phyloP scores from a whole-genome alignment of 805 yeast species.

The Ogataea pignaliae region DNA sequence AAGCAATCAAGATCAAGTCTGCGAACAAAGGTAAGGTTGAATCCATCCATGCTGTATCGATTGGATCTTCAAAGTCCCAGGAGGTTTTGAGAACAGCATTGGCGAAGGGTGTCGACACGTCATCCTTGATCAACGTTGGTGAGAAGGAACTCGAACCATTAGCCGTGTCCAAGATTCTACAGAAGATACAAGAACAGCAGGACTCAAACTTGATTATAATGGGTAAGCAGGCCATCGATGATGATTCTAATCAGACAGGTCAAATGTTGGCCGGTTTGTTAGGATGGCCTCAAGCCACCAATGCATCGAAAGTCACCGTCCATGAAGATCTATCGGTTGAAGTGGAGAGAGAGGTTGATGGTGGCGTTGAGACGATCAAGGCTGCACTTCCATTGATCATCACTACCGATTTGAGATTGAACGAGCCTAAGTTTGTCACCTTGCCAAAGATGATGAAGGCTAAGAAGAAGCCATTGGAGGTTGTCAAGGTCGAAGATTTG shows the following conservation, averaged over 20 bases:
- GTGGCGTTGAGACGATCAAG: constrained; percentile 81
- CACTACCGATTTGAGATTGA: constrained; percentile 90
- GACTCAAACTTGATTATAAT: constrained; percentile 74
- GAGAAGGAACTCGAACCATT: constrained; percentile 75
- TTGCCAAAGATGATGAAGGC: constrained; percentile 98
- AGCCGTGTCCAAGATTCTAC: constrained; percentile 79
- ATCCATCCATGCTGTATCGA: constrained; percentile 82
- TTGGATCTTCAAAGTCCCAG: constrained; percentile 83
- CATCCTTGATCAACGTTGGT: constrained; percentile 77
- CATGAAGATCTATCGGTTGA: constrained; percentile 53
- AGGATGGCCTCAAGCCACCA: constrained; percentile 96
- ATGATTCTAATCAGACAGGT: constrained; percentile 92
- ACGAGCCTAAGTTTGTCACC: constrained; percentile 94
- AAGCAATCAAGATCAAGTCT: constrained; percentile 76
- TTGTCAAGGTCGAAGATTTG: constrained; percentile 59
- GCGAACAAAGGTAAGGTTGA: constrained; percentile 65
- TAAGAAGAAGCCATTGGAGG: constrained; percentile 87
- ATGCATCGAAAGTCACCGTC: constrained; percentile 80
- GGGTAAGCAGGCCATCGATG: constrained; percentile 97
- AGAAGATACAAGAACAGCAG: constrained; percentile 65
- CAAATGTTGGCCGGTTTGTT: constrained; percentile 92
- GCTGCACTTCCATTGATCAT: constrained; percentile 80
- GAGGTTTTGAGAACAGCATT: constrained; percentile 85
- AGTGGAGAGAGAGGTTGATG: constrained; percentile 92
- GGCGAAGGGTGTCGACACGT: constrained; percentile 90